phyloP scores from a whole-genome alignment of 2,329 filamentous ascomycete species.

The Pseudopyrenochaeta lycopersici region DNA sequence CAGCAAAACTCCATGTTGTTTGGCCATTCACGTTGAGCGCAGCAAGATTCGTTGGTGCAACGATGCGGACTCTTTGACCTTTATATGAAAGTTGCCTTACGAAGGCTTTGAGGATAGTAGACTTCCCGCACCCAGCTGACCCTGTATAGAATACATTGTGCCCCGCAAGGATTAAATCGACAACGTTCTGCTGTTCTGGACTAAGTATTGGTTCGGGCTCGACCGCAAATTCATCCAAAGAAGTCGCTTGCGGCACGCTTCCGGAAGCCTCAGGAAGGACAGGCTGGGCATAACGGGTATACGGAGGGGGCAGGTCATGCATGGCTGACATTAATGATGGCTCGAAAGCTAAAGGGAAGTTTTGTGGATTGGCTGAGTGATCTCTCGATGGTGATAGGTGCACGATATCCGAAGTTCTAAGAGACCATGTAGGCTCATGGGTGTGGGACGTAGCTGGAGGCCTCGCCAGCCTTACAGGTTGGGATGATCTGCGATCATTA shows the following conservation, averaged over 20 bases:
- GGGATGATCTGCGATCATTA: background rate
- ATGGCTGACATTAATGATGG: background rate
- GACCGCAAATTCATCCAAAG: background rate
- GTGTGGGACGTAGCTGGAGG: background rate
- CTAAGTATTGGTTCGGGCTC: conserved; percentile 48
- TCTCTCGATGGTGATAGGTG: background rate
- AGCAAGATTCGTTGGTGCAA: conserved; percentile 69
- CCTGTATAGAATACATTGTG: conserved; percentile 72
- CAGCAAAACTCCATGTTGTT: conserved; percentile 66
- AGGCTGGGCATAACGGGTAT: background rate
- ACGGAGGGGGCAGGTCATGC: background rate
- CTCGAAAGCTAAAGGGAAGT: background rate
- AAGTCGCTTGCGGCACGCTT: background rate
- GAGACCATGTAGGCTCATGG: background rate
- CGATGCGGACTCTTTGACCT: conserved; percentile 57
- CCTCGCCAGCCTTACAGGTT: background rate
- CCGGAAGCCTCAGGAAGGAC: background rate
- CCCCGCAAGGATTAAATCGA: conserved; percentile 61
- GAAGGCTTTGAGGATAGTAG: conserved; percentile 63
- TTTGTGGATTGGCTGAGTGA: background rate
- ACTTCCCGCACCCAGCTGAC: conserved; percentile 69
- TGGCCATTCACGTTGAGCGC: conserved; percentile 65
- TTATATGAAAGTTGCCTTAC: conserved; percentile 48
- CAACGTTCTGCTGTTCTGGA: conserved; percentile 58
- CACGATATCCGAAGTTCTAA: background rate